phyloP scores from a whole-genome alignment of 2,329 filamentous ascomycete species.

The Emydomyces testavorans region DNA sequence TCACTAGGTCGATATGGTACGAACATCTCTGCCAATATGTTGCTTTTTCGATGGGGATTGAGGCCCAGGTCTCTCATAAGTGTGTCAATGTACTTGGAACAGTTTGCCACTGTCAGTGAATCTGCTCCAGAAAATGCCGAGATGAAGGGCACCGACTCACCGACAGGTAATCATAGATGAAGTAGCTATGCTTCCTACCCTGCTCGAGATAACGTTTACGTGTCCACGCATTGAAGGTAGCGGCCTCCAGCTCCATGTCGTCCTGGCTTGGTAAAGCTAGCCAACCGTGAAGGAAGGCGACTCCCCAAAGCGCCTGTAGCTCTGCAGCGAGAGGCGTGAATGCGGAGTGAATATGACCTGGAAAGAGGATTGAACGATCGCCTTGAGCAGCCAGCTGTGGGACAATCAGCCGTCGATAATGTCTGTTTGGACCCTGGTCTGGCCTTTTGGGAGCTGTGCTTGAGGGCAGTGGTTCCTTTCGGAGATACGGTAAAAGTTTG shows the following conservation, averaged over 20 bases:
- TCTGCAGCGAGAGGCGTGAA: conserved; percentile 23
- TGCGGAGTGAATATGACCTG: conserved; percentile 24
- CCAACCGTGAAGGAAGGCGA: conserved; percentile 21
- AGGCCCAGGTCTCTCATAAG: conserved; percentile 24
- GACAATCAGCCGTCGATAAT: conserved; percentile 16
- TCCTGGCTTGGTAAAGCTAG: conserved; percentile 19
- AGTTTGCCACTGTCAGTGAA: neutral
- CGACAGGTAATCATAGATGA: conserved; percentile 15
- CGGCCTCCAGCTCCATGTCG: conserved; percentile 24
- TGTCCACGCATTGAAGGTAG: conserved; percentile 27
- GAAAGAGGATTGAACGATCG: conserved; percentile 27
- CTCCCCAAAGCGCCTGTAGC: conserved; percentile 26
- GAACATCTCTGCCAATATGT: conserved; percentile 23
- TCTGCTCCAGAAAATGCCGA: too few species aligned
- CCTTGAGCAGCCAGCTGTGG: conserved; percentile 20
- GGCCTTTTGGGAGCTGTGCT: neutral
- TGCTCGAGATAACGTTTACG: conserved; percentile 24
- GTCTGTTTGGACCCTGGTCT: neutral
- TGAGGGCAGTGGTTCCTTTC: neutral
- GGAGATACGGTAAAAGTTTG: neutral
- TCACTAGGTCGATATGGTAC: conserved; percentile 22
- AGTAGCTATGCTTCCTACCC: neutral
- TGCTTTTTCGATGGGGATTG: conserved; percentile 22
- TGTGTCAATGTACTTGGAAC: conserved; percentile 24
- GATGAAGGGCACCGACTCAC: conserved; percentile 13